These are phyloP conservation scores for Musa itinerans DNA, from an alignment of 176 grass and related monocot species.

Conservation along the genomic window DNA sequence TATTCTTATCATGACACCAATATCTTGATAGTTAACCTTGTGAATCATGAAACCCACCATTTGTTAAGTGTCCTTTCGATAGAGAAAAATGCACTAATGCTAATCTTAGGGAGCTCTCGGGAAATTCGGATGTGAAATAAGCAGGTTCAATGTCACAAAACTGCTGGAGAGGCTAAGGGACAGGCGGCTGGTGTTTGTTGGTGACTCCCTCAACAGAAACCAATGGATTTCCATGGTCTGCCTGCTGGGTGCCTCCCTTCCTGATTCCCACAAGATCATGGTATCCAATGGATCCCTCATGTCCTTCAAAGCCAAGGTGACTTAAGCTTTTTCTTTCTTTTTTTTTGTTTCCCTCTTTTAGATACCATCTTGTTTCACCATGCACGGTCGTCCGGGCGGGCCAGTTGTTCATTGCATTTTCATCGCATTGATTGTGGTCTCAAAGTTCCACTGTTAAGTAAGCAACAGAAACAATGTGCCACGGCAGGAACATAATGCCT, in stretches of 20 bases:
- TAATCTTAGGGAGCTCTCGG: not conserved
- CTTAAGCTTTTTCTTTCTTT: not conserved
- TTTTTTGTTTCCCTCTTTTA: not conserved
- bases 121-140: not conserved
- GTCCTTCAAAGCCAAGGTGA: conserved; percentile 56
- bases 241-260: conserved; percentile 54
- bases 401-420: no score
- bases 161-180: conserved; percentile 43
- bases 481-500: conserved; percentile 57
- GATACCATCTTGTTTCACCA: not conserved
- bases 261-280: conserved; percentile 30
- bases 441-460: no score
- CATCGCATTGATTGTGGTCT: no score
- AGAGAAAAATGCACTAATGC: no score
- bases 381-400: no score
- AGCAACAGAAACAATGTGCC: not conserved
- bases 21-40: not conserved
- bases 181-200: conserved; percentile 60
- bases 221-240: conserved; percentile 86
- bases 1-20: not conserved
- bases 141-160: conserved; percentile 53
- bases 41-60: no score
- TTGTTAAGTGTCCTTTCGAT: no score
- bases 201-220: conserved; percentile 81
- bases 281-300: conserved; percentile 35